Percentiles rank a stretch among this genome's conserved stretches.
phyloP scores from a whole-genome alignment of 305 asterid species.

The Fraxinus floribunda region DNA sequence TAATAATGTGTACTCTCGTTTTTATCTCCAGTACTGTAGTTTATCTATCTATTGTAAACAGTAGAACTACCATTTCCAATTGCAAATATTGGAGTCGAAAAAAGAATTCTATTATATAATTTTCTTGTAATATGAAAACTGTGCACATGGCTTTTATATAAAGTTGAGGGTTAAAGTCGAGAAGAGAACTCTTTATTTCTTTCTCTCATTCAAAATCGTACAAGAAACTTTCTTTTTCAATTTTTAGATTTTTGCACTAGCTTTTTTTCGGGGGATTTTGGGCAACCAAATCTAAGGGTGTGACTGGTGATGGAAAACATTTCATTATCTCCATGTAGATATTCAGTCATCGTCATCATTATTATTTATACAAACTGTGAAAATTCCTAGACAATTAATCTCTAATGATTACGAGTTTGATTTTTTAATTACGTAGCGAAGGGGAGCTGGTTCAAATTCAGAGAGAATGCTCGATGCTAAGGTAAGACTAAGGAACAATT shows the following conservation, averaged over 20 bases:
- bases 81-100: neutral
- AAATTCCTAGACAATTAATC: neutral
- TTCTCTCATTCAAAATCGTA: neutral
- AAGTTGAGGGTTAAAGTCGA: neutral
- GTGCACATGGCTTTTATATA: neutral
- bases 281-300: neutral
- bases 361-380: neutral
- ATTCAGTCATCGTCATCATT: neutral
- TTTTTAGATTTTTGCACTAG: neutral
- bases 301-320: neutral
- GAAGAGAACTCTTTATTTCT: neutral
- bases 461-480: constrained; percentile 22
- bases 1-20: neutral
- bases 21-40: constrained; percentile 17
- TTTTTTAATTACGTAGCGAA: constrained; percentile 9
- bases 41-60: neutral
- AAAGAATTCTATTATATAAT: neutral
- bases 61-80: neutral
- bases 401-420: neutral
- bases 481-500: constrained; percentile 37
- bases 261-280: neutral
- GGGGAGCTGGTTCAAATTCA: constrained; percentile 66
- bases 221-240: neutral
- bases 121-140: neutral
- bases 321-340: neutral